Base-by-base conservation (phyloP, 495 filamentous ascomycete species). In the Hyaloscypha variabilis region DNA sequence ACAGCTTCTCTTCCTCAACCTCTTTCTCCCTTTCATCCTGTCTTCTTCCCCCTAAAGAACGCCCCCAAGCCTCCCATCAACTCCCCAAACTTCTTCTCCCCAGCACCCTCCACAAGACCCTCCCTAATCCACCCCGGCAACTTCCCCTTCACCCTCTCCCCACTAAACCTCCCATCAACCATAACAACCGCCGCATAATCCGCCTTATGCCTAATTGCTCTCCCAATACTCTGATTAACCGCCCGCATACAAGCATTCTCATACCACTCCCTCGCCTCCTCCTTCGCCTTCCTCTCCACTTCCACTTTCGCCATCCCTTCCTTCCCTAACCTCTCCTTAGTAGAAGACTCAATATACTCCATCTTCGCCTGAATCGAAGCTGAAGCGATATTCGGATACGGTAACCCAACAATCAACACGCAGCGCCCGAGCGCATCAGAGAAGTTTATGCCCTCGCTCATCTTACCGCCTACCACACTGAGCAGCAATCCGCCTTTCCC, bases 401-500 rank as follows among this genome's bases (percentile, higher is more conserved):
- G 95, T 0, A 98, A 80, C 2, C 95, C 95, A 51, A 98, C 85
- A 53, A 98, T 90, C 8, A 97, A 74, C 42, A 99, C 92, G 54
- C 91, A 93, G 46, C 95, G 87, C 4, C 95, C 95, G 13, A 99
- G 86, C 17, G 83, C 82, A 74, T 99, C 95, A 17, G 93, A 93
- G 81, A 99, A 99, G 76, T 99, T 99, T 79, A 99, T 98, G 62
- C 95, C 95, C 77, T 99, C 95, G 60, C 90, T 94, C 77, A 99
- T 85, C 67, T 93, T 95, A 31, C 95, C 95, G 46, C 95, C 94
- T 3, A 99, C 88, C n/a, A 99, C 92, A 42, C 91, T 91, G n/a
- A 99, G 84, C 2, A 99, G 82, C 11, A 97, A 80, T 0, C 89
- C 93, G 8, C 95, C 95, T 63, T 82, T 84, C 17, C 83, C 81